Conservation (phyloP, 495 filamentous ascomycete genomes). For the Jackrogersella multiformis region DNA sequence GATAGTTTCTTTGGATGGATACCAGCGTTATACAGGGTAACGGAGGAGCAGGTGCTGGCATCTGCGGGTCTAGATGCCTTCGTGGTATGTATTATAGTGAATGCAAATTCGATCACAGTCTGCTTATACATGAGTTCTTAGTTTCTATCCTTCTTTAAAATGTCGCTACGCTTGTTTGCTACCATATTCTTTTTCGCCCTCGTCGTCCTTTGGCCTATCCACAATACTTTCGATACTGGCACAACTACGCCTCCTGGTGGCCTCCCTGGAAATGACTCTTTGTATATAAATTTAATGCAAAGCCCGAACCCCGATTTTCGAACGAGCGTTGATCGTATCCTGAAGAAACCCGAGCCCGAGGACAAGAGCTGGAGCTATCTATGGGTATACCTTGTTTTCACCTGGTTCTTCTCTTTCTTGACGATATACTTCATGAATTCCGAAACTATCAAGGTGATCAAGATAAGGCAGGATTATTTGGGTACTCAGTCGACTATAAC, state of each 20-base stretch:
- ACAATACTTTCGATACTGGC: constrained; percentile 65
- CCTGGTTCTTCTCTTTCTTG: constrained; percentile 86
- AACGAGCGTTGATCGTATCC: not conserved
- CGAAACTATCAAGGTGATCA: constrained; percentile 84
- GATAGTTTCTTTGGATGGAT: constrained; percentile 95
- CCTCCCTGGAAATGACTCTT: constrained; percentile 5
- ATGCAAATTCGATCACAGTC: not conserved
- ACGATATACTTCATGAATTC: constrained; percentile 83
- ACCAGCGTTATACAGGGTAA: constrained; percentile 83
- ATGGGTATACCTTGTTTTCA: constrained; percentile 93
- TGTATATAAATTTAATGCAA: constrained; percentile 15
- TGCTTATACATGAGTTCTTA: constrained; percentile 44
- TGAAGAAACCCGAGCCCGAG: constrained; percentile 17
- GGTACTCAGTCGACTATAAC: constrained; percentile 93
- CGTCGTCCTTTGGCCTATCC: constrained; percentile 84
- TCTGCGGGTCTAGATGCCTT: constrained; percentile 96
- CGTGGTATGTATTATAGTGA: constrained; percentile 67
- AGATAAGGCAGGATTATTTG: constrained; percentile 87
- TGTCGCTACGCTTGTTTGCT: constrained; percentile 84
- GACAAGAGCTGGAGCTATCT: constrained; percentile 67
- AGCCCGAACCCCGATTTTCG: not conserved
- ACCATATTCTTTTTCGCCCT: constrained; percentile 82
- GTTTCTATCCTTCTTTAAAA: constrained; percentile 95
- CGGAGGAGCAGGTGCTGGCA: constrained; percentile 86
- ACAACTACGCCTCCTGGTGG: constrained; percentile 17